Evolutionary conservation across 495 filamentous ascomycete genomes (phyloP), one percentile per base, ranked within the genome.

Genomic region (Cercophora samala): DNA sequence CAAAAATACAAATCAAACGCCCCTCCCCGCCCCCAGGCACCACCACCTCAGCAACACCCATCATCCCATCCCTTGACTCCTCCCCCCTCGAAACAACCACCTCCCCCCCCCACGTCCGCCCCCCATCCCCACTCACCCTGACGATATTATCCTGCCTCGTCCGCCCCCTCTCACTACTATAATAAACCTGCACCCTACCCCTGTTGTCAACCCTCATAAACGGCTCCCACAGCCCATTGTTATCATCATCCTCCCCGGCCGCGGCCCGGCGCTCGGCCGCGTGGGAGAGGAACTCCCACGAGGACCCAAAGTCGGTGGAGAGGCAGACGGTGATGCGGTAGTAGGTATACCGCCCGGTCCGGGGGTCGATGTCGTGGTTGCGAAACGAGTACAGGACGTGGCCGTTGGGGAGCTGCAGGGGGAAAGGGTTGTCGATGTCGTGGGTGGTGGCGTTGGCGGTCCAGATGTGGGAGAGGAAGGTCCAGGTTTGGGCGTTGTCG

Each of bases 401-500:
- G 0, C 79, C 79, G 2, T 78, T 78, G 1, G 82, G 76, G 0
- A 86, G 73, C 63, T 87, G 84, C 3, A 87, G 78, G 8, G 86
- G 75, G 66, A 83, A 85, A 68, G 83, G 78, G 71, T 89, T 89
- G 74, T 89, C 87, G 46, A 87, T 76, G 66, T 89, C 87, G 29
- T 79, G 78, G 4, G 78, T 74, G 22, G 74, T 70, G 1, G 71
- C 67, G 64, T 75, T 62, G 46, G 62, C 63, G 0, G 69, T 72
- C 68, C 67, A 73, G 11, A 77, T 76, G 54, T 74, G 73, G 15
- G 82, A 81, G 11, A 68, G n/a, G 4, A 24, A 52, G 19, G 60
- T 66, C 81, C 82, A 85, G 22, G 81, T 78, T 21, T 55, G 58
- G 26, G 80, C 81, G 32, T 69, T 67, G 75, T 84, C 71, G 55